Evolutionary conservation across 148 eudicot genomes (phyloP), one percentile per base, ranked within the genome.

Genomic region (Vaccinium darrowii): DNA sequence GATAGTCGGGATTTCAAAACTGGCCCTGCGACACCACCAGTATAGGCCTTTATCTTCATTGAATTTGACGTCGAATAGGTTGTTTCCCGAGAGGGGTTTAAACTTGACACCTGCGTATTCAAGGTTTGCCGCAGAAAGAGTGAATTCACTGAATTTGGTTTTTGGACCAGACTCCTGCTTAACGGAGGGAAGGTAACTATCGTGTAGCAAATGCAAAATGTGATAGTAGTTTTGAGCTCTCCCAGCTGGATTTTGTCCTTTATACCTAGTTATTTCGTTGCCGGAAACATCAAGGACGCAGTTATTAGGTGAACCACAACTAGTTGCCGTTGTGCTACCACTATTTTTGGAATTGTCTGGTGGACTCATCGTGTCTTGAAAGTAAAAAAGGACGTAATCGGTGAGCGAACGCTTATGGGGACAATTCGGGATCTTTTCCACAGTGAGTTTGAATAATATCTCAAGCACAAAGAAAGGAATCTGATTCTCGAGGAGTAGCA

Each of bases 401-500:
- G n/a, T 18, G 23, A 60, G 23, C 19, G 65, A 18, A 18, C 23
- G 5, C 23, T 60, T 60, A 7, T 60, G 8, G 65, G 65, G 65
- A 81, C 75, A 23, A 39, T 39, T 39, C 43, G 43, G 43, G 43
- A 39, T 39, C 43, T 4, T 39, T 39, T 39, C 43, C 43, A 39
- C 43, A 39, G 43, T 39, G 43, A 39, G 43, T 39, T 39, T 39
- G 43, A 39, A 39, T 4, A 39, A 39, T 39, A 1, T 39, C 43
- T 39, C 43, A 39, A 39, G 43, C 43, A 39, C 43, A 39, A n/a
- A 43, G 53, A 81, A 81, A 16, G 43, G 43, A 39, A 39, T 39
- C 43, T 39, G 43, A 39, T 39, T 39, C 43, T 80, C 82, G 1
- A 80, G 82, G 15, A 80, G 15, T 15, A 80, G 50, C 82, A 80